These are phyloP conservation scores for Chlorella sp. DNA, from an alignment of 139 green algal genomes.

Conservation along the genomic window DNA sequence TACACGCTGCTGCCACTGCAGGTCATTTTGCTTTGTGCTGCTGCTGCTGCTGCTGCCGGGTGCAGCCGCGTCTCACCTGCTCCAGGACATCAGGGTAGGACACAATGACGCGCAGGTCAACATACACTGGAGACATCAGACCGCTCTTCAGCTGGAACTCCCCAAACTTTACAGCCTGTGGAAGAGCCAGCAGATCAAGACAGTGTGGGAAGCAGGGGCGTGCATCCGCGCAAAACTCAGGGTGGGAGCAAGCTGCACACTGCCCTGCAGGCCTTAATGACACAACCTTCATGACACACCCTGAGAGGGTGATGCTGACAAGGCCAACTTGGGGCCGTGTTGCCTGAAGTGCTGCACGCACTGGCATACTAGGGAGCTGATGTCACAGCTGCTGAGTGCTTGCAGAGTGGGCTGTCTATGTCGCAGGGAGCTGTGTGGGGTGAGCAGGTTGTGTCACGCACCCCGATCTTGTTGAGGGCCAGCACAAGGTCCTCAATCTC, in stretches of 20 bases:
- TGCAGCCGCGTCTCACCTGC: no score
- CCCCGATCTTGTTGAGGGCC: constrained; percentile 82
- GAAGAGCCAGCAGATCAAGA: no score
- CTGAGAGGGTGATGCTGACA: not conserved
- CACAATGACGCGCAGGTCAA: constrained; percentile 97
- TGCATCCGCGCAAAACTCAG: no score
- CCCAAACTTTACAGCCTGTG: constrained; percentile 97
- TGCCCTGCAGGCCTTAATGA: not conserved
- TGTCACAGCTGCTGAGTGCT: no score
- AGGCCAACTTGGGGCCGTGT: not conserved
- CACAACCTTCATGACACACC: not conserved
- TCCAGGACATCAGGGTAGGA: constrained; percentile 92
- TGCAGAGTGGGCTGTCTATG: not conserved
- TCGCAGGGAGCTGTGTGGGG: not conserved
- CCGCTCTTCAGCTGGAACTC: constrained; percentile 98
- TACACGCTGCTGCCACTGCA: no score
- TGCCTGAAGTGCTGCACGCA: not conserved
- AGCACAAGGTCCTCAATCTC: constrained; percentile 85
- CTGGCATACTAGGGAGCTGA: no score
- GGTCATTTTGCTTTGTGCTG: no score
- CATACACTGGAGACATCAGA: constrained; percentile 92
- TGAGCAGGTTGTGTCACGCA: no score
- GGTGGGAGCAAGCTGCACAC: no score
- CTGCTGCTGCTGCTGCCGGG: no score
- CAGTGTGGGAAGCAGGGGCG: no score